A percentile compares a stretch with the other conserved stretches of the same genome.
phyloP scores from a whole-genome alignment of 352 stramenopile genomes.

The Phytophthora sp. region DNA sequence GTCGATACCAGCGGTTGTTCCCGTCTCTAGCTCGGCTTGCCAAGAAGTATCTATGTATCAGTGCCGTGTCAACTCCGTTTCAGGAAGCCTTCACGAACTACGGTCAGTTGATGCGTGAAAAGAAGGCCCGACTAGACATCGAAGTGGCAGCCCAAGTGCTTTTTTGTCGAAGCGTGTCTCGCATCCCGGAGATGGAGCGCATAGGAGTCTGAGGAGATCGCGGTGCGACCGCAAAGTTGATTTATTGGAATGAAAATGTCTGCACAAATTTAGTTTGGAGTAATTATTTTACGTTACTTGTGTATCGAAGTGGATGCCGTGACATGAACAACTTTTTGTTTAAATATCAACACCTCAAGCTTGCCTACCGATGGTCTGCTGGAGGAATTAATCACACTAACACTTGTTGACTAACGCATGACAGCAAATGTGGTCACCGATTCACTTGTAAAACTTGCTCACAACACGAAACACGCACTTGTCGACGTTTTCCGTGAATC shows the following conservation, averaged over 20 bases:
- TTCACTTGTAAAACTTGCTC: conserved; percentile 41
- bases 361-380: conserved; percentile 17
- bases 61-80: conserved; percentile 74
- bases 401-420: background rate
- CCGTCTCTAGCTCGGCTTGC: conserved; percentile 71
- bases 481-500: conserved; percentile 33
- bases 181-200: conserved; percentile 85
- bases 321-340: background rate
- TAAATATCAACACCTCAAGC: conserved; percentile 13
- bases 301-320: background rate
- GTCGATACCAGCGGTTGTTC: conserved; percentile 72
- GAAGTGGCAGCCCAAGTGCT: conserved; percentile 80
- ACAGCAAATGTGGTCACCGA: background rate
- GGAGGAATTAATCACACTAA: background rate
- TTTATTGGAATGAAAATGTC: background rate
- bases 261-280: too few species aligned
- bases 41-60: conserved; percentile 82
- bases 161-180: conserved; percentile 78
- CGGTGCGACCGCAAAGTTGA: too few species aligned
- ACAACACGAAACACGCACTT: conserved; percentile 34
- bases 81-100: conserved; percentile 84
- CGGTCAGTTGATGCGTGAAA: conserved; percentile 78
- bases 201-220: conserved; percentile 83
- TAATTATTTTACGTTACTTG: too few species aligned
- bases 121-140: conserved; percentile 78